Evolutionary conservation across 2,329 filamentous ascomycete genomes (phyloP), one percentile per base, ranked within the genome.

Genomic region (Scedosporium minutisporum): DNA sequence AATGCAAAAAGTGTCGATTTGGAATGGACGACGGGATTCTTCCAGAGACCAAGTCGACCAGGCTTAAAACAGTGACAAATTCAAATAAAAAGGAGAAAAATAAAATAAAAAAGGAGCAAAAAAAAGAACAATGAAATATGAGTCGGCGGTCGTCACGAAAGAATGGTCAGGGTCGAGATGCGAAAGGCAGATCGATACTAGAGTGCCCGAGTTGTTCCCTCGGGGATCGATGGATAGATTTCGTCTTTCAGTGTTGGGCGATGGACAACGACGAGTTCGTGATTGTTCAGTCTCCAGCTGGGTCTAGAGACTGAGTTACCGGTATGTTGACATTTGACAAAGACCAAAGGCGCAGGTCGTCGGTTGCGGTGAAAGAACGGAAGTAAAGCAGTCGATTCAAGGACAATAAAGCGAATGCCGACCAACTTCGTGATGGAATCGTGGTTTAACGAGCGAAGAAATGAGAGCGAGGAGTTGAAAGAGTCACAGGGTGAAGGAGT

Each of bases 151-250:
- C 44, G 21, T 27, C 29, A 4, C 12, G 51, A 23, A 55, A 27
- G 23, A 55, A 55, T 23, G 18, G 51, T 12, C 51, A 16, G 66
- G 65, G 29, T 68, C 69, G 10, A 65, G 51, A 14, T 23, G 51
- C 16, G 51, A 55, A 29, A 55, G 51, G 23, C 51, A 55, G 51
- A 55, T 55, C 51, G 51, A 55, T 55, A 16, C 12, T 27, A n/a
- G 51, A 55, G 44, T 18, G 21, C 12, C 12, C 51, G 51, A 29
- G 6, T 55, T 27, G 51, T 6, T 55, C 21, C 21, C 23, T 16
- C n/a, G 5, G 10, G 33, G 33, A 38, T 27, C 33, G 10, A 38
- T 38, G 10, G 33, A 38, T 10, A 38, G 33, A 7, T 38, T 12
- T 6, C 33, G 33, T 38, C 33, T 12, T 38, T 12, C 33, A 1